Percentiles rank a stretch among this genome's conserved stretches.
Evolutionary conservation across 2,329 filamentous ascomycete genomes (phyloP).

Genomic region (Thermothelomyces thermophilus): DNA sequence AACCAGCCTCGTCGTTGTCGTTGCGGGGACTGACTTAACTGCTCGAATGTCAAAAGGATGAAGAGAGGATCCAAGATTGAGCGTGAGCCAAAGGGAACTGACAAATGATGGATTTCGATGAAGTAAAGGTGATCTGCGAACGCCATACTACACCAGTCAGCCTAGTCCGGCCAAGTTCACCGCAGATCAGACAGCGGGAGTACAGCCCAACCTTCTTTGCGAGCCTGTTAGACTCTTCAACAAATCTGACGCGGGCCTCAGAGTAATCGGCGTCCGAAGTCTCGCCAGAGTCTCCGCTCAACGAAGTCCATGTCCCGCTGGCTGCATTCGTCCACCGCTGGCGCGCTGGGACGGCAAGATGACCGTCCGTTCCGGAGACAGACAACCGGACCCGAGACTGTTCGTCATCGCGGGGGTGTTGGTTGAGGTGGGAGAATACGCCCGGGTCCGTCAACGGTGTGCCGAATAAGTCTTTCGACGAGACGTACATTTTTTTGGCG

Average conservation of each 20-base stretch:
- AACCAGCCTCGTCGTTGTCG: constrained; percentile 28
- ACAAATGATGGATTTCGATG: constrained; percentile 32
- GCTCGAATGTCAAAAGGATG: constrained; percentile 6
- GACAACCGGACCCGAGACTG: constrained; percentile 5
- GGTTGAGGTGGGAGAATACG: constrained; percentile 1
- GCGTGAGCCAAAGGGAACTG: constrained; percentile 20
- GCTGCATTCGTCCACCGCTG: constrained; percentile 26
- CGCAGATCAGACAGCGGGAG: background rate
- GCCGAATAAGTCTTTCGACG: constrained; percentile 7
- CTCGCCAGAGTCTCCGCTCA: constrained; percentile 43
- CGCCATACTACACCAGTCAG: constrained; percentile 41
- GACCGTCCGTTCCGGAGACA: constrained; percentile 14
- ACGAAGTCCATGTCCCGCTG: constrained; percentile 53
- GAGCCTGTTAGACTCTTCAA: constrained; percentile 54
- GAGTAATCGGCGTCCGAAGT: constrained; percentile 44
- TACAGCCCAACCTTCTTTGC: constrained; percentile 45
- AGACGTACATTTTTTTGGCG: constrained; percentile 10
- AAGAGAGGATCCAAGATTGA: background rate
- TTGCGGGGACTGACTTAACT: constrained; percentile 12
- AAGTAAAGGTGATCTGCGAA: constrained; percentile 37
- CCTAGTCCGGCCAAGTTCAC: background rate
- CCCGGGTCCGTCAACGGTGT: constrained; percentile 8
- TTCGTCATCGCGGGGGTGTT: constrained; percentile 3
- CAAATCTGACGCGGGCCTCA: constrained; percentile 41
- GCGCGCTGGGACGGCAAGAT: constrained; percentile 19